A percentile compares a stretch with the other conserved stretches of the same genome.
Conservation (phyloP, 23 red algal species). For the Gracilaria domingensis region DNA sequence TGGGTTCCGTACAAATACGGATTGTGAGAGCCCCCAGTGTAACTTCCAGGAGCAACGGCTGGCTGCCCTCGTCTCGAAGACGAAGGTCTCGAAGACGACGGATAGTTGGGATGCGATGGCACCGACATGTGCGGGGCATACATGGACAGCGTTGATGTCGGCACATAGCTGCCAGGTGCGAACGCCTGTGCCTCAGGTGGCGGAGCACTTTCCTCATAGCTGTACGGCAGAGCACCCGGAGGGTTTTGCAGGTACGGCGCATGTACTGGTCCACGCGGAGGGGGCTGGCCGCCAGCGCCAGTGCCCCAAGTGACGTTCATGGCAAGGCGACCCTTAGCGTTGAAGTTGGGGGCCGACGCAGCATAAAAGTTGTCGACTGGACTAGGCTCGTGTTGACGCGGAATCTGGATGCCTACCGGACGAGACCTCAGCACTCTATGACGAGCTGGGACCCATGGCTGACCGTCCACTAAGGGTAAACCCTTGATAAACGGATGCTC, state of each 20-base stretch:
- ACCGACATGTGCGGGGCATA: slow-evolving; percentile 31
- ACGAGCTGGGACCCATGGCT: slow-evolving; percentile 71
- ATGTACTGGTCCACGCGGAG: slow-evolving; percentile 17
- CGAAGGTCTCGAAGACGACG: background rate
- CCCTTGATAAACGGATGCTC: slow-evolving; percentile 89
- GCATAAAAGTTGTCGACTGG: slow-evolving; percentile 44
- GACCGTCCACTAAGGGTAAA: slow-evolving; percentile 45
- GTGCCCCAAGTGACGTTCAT: slow-evolving; percentile 57
- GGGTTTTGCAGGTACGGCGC: slow-evolving; percentile 21
- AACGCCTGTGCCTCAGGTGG: slow-evolving; percentile 7
- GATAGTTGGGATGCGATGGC: slow-evolving; percentile 22
- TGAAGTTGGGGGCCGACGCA: slow-evolving; percentile 64
- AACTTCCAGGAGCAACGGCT: slow-evolving; percentile 20
- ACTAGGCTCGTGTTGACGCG: slow-evolving; percentile 16
- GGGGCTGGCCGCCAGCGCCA: slow-evolving; percentile 39
- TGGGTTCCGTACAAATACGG: slow-evolving; percentile 5
- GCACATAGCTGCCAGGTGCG: slow-evolving; percentile 53
- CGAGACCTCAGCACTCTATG: slow-evolving; percentile 33
- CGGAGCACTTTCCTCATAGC: background rate
- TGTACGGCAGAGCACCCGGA: slow-evolving; percentile 8
- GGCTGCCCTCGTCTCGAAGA: slow-evolving; percentile 32
- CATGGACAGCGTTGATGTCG: slow-evolving; percentile 39
- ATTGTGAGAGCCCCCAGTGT: slow-evolving; percentile 2
- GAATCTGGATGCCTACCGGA: slow-evolving; percentile 43
- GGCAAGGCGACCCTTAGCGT: slow-evolving; percentile 32